These are phyloP conservation scores for Coemansia sp. DNA, from an alignment of 192 early-diverging fungal genomes.

Conservation along the genomic window DNA sequence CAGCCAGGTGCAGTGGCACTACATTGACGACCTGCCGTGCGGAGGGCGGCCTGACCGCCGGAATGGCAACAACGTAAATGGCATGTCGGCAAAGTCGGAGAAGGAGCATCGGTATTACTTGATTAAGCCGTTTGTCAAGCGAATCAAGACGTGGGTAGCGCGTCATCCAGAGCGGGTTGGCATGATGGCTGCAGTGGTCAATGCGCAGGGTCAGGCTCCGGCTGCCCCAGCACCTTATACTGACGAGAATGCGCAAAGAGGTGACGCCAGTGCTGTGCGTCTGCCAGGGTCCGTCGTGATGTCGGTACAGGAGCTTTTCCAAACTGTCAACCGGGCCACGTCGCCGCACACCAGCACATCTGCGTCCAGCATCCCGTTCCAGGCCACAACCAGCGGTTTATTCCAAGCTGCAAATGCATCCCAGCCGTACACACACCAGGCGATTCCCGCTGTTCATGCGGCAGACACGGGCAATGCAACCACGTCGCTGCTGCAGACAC, in stretches of 20 bases:
- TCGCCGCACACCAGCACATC: constrained; percentile 13
- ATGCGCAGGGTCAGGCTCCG: constrained; percentile 18
- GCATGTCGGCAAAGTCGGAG: constrained; percentile 20
- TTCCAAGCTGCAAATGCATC: neutral
- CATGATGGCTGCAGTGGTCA: constrained; percentile 22
- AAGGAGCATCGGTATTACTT: constrained; percentile 65
- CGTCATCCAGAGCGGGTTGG: constrained; percentile 38
- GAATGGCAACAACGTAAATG: constrained; percentile 19
- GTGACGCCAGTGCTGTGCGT: neutral
- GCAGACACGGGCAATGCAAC: constrained; percentile 2
- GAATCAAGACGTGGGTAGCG: constrained; percentile 43
- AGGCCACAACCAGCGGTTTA: neutral
- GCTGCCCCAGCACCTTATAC: neutral
- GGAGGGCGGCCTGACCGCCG: constrained; percentile 36
- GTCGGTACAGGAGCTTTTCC: constrained; percentile 47
- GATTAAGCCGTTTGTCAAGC: constrained; percentile 70
- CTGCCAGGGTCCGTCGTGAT: constrained; percentile 16
- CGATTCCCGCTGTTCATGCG: neutral
- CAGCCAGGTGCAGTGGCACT: constrained; percentile 76
- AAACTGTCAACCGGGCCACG: constrained; percentile 27
- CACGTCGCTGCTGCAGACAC: constrained; percentile 53
- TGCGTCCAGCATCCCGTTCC: neutral
- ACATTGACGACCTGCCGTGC: constrained; percentile 62
- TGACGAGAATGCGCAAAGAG: neutral
- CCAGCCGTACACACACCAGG: constrained; percentile 1